Conservation (phyloP, 2,329 filamentous ascomycete species). For the Akanthomyces lecanii region DNA sequence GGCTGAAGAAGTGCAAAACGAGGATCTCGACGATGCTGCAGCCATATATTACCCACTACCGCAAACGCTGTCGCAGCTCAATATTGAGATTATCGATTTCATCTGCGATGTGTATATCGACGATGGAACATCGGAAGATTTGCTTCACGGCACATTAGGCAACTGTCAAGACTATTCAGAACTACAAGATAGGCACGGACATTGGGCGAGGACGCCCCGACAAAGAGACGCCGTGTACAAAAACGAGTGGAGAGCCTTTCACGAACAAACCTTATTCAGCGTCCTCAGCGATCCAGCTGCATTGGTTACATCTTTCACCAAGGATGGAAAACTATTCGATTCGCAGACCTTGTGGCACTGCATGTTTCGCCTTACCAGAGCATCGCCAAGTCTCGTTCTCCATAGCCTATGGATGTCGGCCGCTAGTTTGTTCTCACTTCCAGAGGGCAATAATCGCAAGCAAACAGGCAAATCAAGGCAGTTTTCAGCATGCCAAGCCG, state of each 20-base stretch:
- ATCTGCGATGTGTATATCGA: constrained; percentile 57
- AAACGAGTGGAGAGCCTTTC: constrained; percentile 55
- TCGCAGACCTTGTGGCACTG: constrained; percentile 61
- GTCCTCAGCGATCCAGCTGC: constrained; percentile 55
- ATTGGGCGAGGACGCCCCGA: not conserved
- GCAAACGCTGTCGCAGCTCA: constrained; percentile 52
- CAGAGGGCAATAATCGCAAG: constrained; percentile 29
- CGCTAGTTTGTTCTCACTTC: constrained; percentile 54
- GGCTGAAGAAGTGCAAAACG: constrained; percentile 15
- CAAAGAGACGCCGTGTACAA: constrained; percentile 18
- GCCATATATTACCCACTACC: constrained; percentile 41
- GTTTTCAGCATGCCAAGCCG: constrained; percentile 42
- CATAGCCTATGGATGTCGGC: constrained; percentile 62
- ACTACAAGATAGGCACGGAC: constrained; percentile 15
- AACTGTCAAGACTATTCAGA: constrained; percentile 18
- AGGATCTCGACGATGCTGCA: constrained; percentile 23
- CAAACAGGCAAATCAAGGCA: not conserved
- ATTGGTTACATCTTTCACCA: constrained; percentile 54
- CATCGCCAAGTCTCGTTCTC: constrained; percentile 55
- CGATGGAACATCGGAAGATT: constrained; percentile 49
- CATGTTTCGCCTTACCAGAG: constrained; percentile 55
- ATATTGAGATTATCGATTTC: constrained; percentile 54
- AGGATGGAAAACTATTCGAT: constrained; percentile 49
- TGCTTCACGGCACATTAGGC: constrained; percentile 38
- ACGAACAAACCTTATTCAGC: constrained; percentile 61